phyloP scores from a whole-genome alignment of 805 yeast species.

The Debaryomyces tyrocola region DNA sequence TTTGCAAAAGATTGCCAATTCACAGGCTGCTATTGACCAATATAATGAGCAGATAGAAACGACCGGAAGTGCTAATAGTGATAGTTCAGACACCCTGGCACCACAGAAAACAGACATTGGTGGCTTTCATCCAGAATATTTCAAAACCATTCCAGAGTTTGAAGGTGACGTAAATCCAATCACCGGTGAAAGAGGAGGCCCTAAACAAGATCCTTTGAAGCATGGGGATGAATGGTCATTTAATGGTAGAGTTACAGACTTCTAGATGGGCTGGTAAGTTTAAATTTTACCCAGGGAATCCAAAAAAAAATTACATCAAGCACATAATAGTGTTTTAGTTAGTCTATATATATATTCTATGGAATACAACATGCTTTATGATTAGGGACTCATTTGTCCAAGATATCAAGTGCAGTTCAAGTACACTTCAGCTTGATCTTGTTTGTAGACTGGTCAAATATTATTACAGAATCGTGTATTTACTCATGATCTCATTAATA shows the following conservation, averaged over 20 bases:
- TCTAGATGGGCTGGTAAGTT: slow-evolving; percentile 38
- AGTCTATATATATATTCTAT: no score
- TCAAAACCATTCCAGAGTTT: slow-evolving; percentile 87
- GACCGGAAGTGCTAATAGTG: slow-evolving; percentile 25
- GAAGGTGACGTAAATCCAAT: slow-evolving; percentile 91
- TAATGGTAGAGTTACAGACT: slow-evolving; percentile 96
- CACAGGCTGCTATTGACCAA: slow-evolving; percentile 76
- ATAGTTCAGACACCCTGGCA: slow-evolving; percentile 18
- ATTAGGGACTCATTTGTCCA: no score
- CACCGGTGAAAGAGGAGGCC: slow-evolving; percentile 96
- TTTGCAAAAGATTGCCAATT: slow-evolving; percentile 75
- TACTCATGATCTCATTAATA: no score
- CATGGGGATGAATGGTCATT: slow-evolving; percentile 88
- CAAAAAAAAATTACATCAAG: no score
- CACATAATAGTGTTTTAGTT: no score
- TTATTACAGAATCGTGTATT: no score
- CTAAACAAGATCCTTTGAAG: slow-evolving; percentile 92
- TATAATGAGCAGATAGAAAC: slow-evolving; percentile 52
- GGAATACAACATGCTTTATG: no score
- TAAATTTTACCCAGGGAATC: no score
- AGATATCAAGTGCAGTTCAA: no score
- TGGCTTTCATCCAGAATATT: slow-evolving; percentile 62
- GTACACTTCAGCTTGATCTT: no score
- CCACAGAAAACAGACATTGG: slow-evolving; percentile 56
- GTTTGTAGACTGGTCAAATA: no score